phyloP scores from a whole-genome alignment of 2,329 filamentous ascomycete species.

The Fusarium subglutinans region DNA sequence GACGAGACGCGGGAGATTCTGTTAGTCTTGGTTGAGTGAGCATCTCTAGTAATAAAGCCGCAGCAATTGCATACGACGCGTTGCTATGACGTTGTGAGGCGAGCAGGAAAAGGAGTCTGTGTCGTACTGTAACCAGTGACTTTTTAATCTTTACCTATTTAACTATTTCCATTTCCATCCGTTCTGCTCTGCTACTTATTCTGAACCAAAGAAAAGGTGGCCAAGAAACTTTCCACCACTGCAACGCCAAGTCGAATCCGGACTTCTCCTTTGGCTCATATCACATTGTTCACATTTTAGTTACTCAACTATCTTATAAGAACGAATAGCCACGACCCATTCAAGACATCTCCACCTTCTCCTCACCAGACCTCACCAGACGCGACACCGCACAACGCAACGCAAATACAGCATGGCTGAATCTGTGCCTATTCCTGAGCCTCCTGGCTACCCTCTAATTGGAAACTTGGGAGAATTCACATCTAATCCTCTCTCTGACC shows the following conservation, averaged over 20 bases:
- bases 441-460: conserved; percentile 69
- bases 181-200: neutral
- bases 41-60: neutral
- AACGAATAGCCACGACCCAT: neutral
- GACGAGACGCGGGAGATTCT: neutral
- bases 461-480: conserved; percentile 74
- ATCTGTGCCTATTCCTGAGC: conserved; percentile 66
- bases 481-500: conserved; percentile 63
- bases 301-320: neutral
- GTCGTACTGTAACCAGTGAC: neutral
- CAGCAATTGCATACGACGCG: neutral
- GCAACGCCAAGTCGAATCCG: conserved; percentile 3
- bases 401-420: conserved; percentile 44
- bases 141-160: neutral
- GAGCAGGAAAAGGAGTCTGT: conserved; percentile 7
- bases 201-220: neutral
- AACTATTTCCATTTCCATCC: neutral
- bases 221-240: conserved; percentile 8
- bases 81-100: conserved; percentile 17
- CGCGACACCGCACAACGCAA: neutral
- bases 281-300: neutral
- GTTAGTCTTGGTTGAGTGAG: neutral
- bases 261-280: neutral
- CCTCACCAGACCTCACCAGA: neutral
- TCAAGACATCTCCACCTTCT: neutral